phyloP scores from a whole-genome alignment of 768 basidiomycete genomes.

The Pleurotus djamor region DNA sequence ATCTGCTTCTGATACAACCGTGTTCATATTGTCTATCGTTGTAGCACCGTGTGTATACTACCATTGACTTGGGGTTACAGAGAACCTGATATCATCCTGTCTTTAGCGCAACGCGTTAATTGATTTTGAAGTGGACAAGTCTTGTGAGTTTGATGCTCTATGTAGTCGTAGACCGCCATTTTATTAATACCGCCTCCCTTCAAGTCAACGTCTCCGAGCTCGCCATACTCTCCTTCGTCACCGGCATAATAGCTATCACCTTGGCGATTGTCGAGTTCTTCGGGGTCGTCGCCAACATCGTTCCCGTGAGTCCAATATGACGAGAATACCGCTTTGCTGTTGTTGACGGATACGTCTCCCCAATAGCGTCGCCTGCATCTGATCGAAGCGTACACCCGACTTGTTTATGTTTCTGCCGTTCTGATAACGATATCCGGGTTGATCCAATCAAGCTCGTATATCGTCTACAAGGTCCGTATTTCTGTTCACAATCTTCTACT shows the following conservation, averaged over 20 bases:
- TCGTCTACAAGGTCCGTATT: background rate
- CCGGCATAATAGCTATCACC: background rate
- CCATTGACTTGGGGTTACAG: background rate
- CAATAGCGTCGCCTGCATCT: slow-evolving; percentile 2
- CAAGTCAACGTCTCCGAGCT: slow-evolving; percentile 1
- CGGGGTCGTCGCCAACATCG: background rate
- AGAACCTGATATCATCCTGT: too few species aligned
- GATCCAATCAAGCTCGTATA: slow-evolving; percentile 4
- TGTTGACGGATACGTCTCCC: background rate
- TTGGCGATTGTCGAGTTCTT: slow-evolving; percentile 1
- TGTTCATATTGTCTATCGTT: background rate
- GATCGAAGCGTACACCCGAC: background rate
- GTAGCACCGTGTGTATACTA: background rate
- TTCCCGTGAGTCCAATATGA: background rate
- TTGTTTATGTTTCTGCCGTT: slow-evolving; percentile 1
- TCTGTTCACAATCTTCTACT: background rate
- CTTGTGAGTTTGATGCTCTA: background rate
- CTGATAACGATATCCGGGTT: slow-evolving; percentile 1
- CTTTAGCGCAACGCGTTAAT: background rate
- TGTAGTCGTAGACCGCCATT: background rate
- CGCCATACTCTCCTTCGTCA: background rate
- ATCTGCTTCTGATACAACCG: too few species aligned
- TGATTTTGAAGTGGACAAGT: slow-evolving; percentile 1
- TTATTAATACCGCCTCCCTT: background rate
- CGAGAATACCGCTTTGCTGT: background rate